Evolutionary conservation across 2,329 filamentous ascomycete species (phyloP).

Genomic region (Neofusicoccum kwambonambiense): DNA sequence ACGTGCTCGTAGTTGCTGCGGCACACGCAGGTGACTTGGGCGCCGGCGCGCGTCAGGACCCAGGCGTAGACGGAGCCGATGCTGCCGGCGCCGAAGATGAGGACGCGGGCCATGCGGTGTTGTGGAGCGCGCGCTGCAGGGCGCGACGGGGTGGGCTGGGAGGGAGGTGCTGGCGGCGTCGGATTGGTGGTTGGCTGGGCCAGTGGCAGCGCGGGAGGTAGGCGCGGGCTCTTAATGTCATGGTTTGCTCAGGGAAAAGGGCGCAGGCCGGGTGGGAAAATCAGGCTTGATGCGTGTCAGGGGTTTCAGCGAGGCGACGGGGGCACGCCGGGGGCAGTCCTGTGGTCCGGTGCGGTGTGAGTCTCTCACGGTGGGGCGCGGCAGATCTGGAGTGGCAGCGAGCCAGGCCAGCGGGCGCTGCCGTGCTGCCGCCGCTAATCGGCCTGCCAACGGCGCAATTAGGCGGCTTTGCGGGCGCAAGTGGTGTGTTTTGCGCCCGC

Average conservation of each 20-base stretch:
- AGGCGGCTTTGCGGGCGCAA: neutral
- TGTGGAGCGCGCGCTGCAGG: neutral
- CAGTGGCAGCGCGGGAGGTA: neutral
- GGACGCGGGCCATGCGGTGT: conserved; percentile 20
- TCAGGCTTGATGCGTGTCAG: conserved; percentile 11
- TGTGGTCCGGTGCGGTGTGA: neutral
- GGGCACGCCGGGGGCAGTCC: neutral
- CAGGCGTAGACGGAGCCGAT: conserved; percentile 45
- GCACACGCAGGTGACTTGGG: conserved; percentile 45
- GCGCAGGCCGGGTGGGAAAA: neutral
- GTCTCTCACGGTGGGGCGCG: neutral
- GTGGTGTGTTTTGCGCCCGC: neutral
- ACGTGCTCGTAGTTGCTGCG: conserved; percentile 47
- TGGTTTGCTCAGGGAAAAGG: neutral
- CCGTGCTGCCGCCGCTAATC: conserved; percentile 10
- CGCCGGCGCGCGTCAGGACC: conserved; percentile 37
- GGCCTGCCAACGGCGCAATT: neutral
- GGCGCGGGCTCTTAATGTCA: conserved; percentile 5
- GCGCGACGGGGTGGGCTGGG: neutral
- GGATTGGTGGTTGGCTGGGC: neutral
- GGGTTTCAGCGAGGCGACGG: neutral
- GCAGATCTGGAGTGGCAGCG: conserved; percentile 9
- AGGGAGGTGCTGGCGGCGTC: neutral
- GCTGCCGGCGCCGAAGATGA: conserved; percentile 46
- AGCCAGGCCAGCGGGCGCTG: conserved; percentile 3